phyloP scores from a whole-genome alignment of 176 grass and related monocot genomes.

The Puccinellia tenuiflora region DNA sequence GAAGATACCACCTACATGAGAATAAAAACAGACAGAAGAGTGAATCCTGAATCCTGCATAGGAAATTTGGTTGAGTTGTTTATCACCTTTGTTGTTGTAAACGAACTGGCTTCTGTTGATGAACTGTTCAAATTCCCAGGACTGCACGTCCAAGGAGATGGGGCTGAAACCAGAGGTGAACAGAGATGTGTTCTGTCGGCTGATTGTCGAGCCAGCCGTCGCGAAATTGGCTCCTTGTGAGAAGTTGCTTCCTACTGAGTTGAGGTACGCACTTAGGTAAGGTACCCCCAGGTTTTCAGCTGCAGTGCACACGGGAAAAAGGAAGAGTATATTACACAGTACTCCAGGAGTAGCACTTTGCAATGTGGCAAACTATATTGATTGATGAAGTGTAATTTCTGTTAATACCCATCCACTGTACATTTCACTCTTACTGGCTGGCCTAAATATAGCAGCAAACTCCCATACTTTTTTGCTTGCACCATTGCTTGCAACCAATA shows the following conservation, averaged over 20 bases:
- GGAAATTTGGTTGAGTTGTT: neutral
- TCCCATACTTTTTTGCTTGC: neutral
- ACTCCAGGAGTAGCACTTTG: neutral
- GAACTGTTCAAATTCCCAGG: slow-evolving; percentile 85
- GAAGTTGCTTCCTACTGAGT: slow-evolving; percentile 84
- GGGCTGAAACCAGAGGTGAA: slow-evolving; percentile 81
- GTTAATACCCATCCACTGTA: neutral
- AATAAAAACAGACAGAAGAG: neutral
- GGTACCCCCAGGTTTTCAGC: slow-evolving; percentile 70
- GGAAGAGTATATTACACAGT: neutral
- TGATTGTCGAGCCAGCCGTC: slow-evolving; percentile 79
- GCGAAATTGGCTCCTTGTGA: slow-evolving; percentile 89
- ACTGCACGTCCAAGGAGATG: slow-evolving; percentile 83
- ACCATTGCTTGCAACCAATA: neutral
- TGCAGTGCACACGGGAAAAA: slow-evolving; percentile 13
- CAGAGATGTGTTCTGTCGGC: slow-evolving; percentile 62
- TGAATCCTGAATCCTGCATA: neutral
- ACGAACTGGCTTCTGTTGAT: slow-evolving; percentile 59
- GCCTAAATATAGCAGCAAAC: neutral
- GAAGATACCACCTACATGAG: slow-evolving; percentile 54
- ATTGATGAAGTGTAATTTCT: neutral
- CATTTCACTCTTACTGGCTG: neutral
- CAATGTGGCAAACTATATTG: neutral
- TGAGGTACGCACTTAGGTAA: slow-evolving; percentile 73
- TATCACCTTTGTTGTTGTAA: slow-evolving; percentile 48